Evolutionary conservation across 164 flowering plant species (phyloP), one percentile per base, ranked within the genome.

Genomic region (Stephania yunnanensis): DNA sequence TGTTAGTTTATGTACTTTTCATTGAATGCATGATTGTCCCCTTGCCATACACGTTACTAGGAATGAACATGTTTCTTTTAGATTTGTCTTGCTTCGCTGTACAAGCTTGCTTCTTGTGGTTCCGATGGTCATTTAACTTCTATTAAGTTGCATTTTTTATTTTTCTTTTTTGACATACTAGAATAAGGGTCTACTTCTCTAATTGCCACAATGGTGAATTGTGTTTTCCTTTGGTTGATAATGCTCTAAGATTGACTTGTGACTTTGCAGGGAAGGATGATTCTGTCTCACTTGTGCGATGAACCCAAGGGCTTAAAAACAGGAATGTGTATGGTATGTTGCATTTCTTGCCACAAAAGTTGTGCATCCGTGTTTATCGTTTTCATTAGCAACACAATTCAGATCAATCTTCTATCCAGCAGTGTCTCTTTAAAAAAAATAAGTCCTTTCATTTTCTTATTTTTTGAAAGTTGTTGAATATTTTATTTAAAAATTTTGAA

Each of bases 291-390:
- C 85, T 72, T 96, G 73, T 96, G 99, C 75, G 99, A 96, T 86
- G 99, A 96, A 83, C 99, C 99, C 22, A 96, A 96, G 87, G 99
- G 99, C 78, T 82, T 96, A 83, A 94, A 94, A 85, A 96, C 99
- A 75, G 91, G 87, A 81, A 96, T 96, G 99, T 94, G 94, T 85
- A 83, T 91, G 89, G 96, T 91, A 87, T 70, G 87, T 72, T 72
- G 63, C 70, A 36, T 10, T 53, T 69, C 48, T 61, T 10, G 5
- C 25, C 66, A 61, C 25, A 61, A 50, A 19, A 61, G 25, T 61
- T 61, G 12, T 50, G 11, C 4, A 48, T 12, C 53, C 13, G 19
- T 55, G 17, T 55, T 55, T 4, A 55, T 55, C n/a, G 6, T 4
- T 55, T 55, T 55, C 11, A 11, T 55, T 55, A 12, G 11, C n/a